These are phyloP conservation scores for Elaeagnus macrophylla DNA, from an alignment of 306 rosid genomes.

Conservation along the genomic window DNA sequence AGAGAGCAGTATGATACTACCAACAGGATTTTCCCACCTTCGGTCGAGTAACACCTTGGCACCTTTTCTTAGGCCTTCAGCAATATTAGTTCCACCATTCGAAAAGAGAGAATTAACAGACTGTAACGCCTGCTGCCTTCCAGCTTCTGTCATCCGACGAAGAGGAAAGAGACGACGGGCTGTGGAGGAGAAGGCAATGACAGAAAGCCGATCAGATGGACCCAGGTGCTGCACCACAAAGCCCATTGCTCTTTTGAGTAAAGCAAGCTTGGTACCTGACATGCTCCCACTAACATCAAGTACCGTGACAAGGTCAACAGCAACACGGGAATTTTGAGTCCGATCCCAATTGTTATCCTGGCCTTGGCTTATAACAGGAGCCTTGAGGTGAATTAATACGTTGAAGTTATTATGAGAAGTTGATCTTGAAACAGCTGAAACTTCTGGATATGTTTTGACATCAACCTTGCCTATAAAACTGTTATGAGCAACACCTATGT, in stretches of 20 bases:
- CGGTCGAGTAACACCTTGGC: conserved; percentile 81
- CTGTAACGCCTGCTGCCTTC: conserved; percentile 65
- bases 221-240: conserved; percentile 86
- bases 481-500: conserved; percentile 22
- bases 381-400: conserved; percentile 71
- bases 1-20: conserved; percentile 73
- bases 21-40: conserved; percentile 72
- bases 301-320: conserved; percentile 84
- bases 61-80: conserved; percentile 73
- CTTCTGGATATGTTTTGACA: conserved; percentile 67
- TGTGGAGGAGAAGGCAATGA: conserved; percentile 71
- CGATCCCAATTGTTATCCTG: conserved; percentile 1
- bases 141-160: conserved; percentile 63
- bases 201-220: conserved; percentile 77
- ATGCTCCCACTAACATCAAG: conserved; percentile 99
- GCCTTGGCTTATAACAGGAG: conserved; percentile 45
- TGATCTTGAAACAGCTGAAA: conserved; percentile 64
- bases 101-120: conserved; percentile 61
- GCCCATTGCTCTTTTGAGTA: conserved; percentile 85
- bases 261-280: conserved; percentile 85
- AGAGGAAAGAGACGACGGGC: conserved; percentile 86
- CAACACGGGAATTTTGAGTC: conserved; percentile 45
- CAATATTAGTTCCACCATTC: conserved; percentile 80
- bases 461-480: conserved; percentile 33
- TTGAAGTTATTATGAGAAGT: conserved; percentile 47